Evolutionary conservation across 371 early-diverging fungal species (phyloP).

Genomic region (Mucor mucedo): DNA sequence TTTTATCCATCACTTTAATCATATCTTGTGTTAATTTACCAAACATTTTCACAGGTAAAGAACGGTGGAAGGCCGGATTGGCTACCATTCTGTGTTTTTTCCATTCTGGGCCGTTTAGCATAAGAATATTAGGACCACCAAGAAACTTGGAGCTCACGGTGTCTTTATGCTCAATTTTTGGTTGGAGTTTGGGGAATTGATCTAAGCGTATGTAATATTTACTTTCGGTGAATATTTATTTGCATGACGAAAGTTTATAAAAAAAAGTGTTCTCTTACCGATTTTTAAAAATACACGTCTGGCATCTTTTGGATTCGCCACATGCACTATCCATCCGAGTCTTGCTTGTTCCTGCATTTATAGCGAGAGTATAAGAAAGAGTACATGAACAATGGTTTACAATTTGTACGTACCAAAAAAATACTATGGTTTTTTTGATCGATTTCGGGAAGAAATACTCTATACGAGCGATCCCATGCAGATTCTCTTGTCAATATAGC

Average conservation of each 20-base stretch:
- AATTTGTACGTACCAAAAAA: constrained; percentile 14
- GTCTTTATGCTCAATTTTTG: neutral
- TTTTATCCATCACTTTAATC: constrained; percentile 25
- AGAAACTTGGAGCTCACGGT: constrained; percentile 10
- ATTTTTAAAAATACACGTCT: constrained; percentile 7
- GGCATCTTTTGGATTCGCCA: constrained; percentile 11
- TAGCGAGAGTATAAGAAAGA: no score
- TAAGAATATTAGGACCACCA: constrained; percentile 2
- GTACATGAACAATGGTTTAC: neutral
- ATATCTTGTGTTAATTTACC: constrained; percentile 23
- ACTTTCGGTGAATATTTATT: neutral
- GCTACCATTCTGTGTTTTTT: constrained; percentile 43
- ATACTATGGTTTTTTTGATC: constrained; percentile 11
- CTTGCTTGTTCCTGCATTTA: neutral
- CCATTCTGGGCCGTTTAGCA: constrained; percentile 40
- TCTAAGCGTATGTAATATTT: neutral
- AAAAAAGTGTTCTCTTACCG: constrained; percentile 3
- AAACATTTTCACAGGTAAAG: constrained; percentile 35
- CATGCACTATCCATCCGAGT: constrained; percentile 4
- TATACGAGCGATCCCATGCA: neutral
- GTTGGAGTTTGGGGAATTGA: neutral
- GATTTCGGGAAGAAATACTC: constrained; percentile 4
- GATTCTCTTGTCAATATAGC: neutral
- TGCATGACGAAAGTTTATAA: no score
- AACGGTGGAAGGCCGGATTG: constrained; percentile 46